A percentile compares a stretch with the other conserved stretches of the same genome.
phyloP scores from a whole-genome alignment of 2,329 filamentous ascomycete species.

The Drechmeria coniospora region DNA sequence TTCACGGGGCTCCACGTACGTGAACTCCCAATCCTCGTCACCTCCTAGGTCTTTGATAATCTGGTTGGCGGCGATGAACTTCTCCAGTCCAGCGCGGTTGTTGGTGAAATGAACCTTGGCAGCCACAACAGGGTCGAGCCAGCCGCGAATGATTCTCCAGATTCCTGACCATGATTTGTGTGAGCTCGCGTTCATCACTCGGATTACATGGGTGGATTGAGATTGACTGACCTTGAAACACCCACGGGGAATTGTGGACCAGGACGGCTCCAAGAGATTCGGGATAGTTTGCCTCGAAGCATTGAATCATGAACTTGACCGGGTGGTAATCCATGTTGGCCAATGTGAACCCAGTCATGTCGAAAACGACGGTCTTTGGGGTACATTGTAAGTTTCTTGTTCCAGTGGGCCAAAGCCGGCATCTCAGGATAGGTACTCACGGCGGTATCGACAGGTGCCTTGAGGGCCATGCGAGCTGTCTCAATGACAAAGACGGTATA shows the following conservation, averaged over 20 bases:
- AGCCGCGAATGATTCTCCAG: slow-evolving; percentile 88
- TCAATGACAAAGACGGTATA: slow-evolving; percentile 94
- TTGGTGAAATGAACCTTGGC: slow-evolving; percentile 89
- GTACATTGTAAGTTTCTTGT: no score
- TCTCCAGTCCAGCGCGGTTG: slow-evolving; percentile 59
- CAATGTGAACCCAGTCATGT: slow-evolving; percentile 87
- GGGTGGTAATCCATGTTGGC: slow-evolving; percentile 98
- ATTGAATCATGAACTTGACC: slow-evolving; percentile 99
- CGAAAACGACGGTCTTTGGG: slow-evolving; percentile 87
- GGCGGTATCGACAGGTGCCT: slow-evolving; percentile 74
- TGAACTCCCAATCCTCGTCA: slow-evolving; percentile 69
- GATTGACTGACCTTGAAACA: slow-evolving; percentile 96
- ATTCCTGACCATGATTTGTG: slow-evolving; percentile 41
- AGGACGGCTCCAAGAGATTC: slow-evolving; percentile 81
- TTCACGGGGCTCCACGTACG: slow-evolving; percentile 58
- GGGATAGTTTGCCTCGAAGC: slow-evolving; percentile 96
- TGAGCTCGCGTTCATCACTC: neutral
- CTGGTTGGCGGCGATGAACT: slow-evolving; percentile 54
- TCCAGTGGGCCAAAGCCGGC: no score
- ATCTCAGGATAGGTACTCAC: slow-evolving; percentile 35
- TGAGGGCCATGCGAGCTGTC: slow-evolving; percentile 71
- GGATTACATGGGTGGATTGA: no score
- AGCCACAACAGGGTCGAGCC: slow-evolving; percentile 93
- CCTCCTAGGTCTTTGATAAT: slow-evolving; percentile 78
- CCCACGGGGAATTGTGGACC: slow-evolving; percentile 92